Conservation (phyloP, 176 grass and related monocot genomes). For the Elymus sibiricus region DNA sequence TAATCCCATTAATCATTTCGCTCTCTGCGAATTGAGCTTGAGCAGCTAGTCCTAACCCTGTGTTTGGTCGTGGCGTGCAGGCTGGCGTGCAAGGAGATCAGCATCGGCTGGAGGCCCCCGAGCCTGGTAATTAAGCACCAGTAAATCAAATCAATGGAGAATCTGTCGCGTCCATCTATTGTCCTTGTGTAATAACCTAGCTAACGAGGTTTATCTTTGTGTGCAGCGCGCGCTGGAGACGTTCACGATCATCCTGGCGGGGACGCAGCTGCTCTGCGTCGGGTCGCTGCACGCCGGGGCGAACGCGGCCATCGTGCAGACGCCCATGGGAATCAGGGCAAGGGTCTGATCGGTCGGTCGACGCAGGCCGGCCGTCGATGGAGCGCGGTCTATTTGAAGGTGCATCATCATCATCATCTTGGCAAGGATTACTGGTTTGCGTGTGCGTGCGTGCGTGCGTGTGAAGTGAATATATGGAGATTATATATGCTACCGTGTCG, state of each 20-base stretch:
- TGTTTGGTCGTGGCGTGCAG: constrained; percentile 19
- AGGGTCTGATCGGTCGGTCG: background rate
- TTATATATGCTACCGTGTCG: background rate
- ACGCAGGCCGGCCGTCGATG: background rate
- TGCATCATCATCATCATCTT: constrained; percentile 2
- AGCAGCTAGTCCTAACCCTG: background rate
- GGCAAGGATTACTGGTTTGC: background rate
- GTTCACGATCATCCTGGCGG: constrained; percentile 63
- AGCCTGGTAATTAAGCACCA: constrained; percentile 48
- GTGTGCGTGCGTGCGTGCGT: background rate
- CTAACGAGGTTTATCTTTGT: background rate
- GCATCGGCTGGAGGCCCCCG: constrained; percentile 49
- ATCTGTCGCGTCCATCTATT: background rate
- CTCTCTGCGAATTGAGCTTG: background rate
- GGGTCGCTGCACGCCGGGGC: constrained; percentile 57
- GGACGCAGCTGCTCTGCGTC: constrained; percentile 78
- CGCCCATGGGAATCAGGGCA: background rate
- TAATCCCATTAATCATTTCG: background rate
- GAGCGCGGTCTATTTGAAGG: background rate
- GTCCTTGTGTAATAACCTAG: background rate
- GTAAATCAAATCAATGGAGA: background rate
- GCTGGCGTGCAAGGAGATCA: constrained; percentile 94
- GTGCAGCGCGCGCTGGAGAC: constrained; percentile 70
- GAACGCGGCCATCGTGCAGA: background rate
- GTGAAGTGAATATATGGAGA: background rate